Percentiles rank a stretch among this genome's conserved stretches.
These are phyloP conservation scores for Talaromyces verruculosus DNA, from an alignment of 2,329 filamentous ascomycete species.

Conservation along the genomic window DNA sequence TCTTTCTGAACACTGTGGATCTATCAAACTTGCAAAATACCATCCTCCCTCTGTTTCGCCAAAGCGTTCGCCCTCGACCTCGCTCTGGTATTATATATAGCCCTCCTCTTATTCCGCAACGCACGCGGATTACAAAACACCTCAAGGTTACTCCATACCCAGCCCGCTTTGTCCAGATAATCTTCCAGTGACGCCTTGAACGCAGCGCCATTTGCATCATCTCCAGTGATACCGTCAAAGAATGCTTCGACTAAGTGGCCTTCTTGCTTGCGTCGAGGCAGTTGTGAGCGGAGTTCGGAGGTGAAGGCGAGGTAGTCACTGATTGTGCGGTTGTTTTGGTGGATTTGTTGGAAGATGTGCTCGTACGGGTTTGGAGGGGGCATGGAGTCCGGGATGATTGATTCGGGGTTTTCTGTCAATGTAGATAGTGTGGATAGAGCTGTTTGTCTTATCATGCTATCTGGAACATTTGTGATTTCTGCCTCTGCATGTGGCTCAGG, in stretches of 20 bases:
- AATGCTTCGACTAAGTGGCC: constrained; percentile 32
- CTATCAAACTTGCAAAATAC: not conserved
- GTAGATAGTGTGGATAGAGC: not conserved
- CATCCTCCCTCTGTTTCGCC: not conserved
- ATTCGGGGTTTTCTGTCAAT: not conserved
- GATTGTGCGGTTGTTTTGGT: constrained; percentile 29
- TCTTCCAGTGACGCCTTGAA: constrained; percentile 26
- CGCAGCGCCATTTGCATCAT: constrained; percentile 17
- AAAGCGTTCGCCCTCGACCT: constrained; percentile 6
- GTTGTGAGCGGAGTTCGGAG: constrained; percentile 23
- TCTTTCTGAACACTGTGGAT: too few relatives aligned
- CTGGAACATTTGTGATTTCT: not conserved
- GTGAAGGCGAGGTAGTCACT: constrained; percentile 31
- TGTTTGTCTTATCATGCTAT: not conserved
- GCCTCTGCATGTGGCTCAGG: not conserved
- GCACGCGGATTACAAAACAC: constrained; percentile 13
- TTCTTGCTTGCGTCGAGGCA: constrained; percentile 26
- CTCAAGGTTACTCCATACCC: constrained; percentile 31
- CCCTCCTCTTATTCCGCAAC: constrained; percentile 1
- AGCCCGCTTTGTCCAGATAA: constrained; percentile 28
- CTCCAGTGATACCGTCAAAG: constrained; percentile 30
- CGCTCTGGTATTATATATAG: constrained; percentile 8
- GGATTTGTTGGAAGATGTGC: constrained; percentile 20
- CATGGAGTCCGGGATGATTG: constrained; percentile 14
- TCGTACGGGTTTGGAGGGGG: not conserved